Conservation (phyloP, 352 stramenopile species). For the Phytophthora colocasiae region DNA sequence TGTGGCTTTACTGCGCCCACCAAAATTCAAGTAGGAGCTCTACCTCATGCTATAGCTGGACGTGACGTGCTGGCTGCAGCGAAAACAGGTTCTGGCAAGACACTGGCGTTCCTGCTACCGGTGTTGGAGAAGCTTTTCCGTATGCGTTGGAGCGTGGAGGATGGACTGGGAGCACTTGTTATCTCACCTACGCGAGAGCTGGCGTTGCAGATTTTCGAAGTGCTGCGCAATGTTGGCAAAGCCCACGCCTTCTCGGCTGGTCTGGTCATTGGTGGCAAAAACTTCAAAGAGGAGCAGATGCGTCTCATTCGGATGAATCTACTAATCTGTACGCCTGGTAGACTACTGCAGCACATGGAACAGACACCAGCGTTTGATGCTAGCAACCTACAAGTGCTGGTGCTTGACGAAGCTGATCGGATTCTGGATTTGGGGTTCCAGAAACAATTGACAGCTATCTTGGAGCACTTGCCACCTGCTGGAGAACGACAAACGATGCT, state of each 20-base stretch:
- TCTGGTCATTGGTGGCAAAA: conserved; percentile 97
- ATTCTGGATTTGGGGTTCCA: conserved; percentile 99
- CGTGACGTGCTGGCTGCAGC: conserved; percentile 93
- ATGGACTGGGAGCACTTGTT: conserved; percentile 96
- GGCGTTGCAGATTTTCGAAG: conserved; percentile 99
- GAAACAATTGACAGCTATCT: conserved; percentile 97
- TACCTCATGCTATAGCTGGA: conserved; percentile 89
- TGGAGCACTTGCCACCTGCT: conserved; percentile 93
- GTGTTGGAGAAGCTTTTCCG: conserved; percentile 92
- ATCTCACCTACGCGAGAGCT: conserved; percentile 99
- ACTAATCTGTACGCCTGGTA: conserved; percentile 96
- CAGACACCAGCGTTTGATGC: conserved; percentile 98
- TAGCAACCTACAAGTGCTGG: conserved; percentile 94
- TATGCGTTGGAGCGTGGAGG: conserved; percentile 86
- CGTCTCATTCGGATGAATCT: conserved; percentile 97
- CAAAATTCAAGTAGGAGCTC: conserved; percentile 88
- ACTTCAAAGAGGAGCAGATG: conserved; percentile 94
- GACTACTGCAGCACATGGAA: conserved; percentile 98
- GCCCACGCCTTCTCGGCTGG: conserved; percentile 96
- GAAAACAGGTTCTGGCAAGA: conserved; percentile 96
- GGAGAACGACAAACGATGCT: conserved; percentile 95
- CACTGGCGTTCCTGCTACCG: conserved; percentile 91
- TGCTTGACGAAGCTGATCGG: conserved; percentile 99
- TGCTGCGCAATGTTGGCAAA: conserved; percentile 96
- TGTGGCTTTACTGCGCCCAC: conserved; percentile 90